These are phyloP conservation scores for Saccharum hybrid DNA, from an alignment of 202 grass and related monocot species.

Conservation along the genomic window DNA sequence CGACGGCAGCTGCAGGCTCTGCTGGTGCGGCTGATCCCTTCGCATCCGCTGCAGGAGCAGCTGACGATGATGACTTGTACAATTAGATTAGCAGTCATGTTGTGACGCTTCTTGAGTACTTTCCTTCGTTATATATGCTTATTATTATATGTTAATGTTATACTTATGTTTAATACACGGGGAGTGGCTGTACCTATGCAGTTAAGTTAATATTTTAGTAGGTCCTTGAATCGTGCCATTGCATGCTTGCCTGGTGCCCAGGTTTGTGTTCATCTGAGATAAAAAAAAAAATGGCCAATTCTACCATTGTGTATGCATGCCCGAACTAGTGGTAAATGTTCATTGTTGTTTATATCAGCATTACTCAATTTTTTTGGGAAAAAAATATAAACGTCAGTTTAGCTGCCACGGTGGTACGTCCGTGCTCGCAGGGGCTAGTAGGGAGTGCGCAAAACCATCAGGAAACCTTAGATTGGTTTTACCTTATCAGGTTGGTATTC, in stretches of 20 bases:
- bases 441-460: too few species aligned
- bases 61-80: conserved; percentile 70
- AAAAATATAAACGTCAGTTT: too few species aligned
- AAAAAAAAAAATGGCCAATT: neutral
- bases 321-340: too few species aligned
- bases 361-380: too few species aligned
- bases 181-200: neutral
- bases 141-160: neutral
- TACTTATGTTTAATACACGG: neutral
- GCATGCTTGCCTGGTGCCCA: neutral
- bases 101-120: too few species aligned
- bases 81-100: conserved; percentile 37
- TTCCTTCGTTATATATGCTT: too few species aligned
- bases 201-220: conserved; percentile 23
- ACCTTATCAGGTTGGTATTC: too few species aligned
- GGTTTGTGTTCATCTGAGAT: neutral
- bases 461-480: too few species aligned
- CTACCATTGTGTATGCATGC: too few species aligned
- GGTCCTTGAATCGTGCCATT: neutral
- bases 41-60: conserved; percentile 35
- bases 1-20: conserved; percentile 37
- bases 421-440: too few species aligned
- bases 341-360: too few species aligned
- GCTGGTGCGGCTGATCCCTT: conserved; percentile 47
- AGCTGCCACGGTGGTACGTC: too few species aligned